Evolutionary conservation across 805 yeast species (phyloP).

Genomic region (Candida berthetii): DNA sequence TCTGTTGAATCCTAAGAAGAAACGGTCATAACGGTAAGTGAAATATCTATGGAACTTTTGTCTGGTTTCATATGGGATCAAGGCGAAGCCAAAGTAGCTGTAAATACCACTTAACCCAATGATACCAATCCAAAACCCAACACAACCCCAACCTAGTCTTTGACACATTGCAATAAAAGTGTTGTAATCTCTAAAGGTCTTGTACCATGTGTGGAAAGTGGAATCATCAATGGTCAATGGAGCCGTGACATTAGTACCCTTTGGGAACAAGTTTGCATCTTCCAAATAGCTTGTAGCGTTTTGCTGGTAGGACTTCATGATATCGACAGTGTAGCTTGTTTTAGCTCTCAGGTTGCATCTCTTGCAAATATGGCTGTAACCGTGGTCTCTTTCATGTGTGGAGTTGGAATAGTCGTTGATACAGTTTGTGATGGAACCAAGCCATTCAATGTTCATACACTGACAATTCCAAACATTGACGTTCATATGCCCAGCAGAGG

Average conservation of each 20-base stretch:
- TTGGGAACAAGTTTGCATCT: slow-evolving; percentile 16
- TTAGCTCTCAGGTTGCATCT: slow-evolving; percentile 23
- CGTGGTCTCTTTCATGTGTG: slow-evolving; percentile 22
- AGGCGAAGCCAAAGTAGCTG: slow-evolving; percentile 12
- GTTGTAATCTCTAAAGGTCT: slow-evolving; percentile 23
- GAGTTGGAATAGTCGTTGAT: slow-evolving; percentile 21
- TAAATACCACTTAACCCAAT: slow-evolving; percentile 20
- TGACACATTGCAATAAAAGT: slow-evolving; percentile 22
- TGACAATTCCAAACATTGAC: slow-evolving; percentile 22
- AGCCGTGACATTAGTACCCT: slow-evolving; percentile 14
- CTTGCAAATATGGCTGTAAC: slow-evolving; percentile 23
- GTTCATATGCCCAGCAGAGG: slow-evolving; percentile 17
- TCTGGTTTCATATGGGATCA: slow-evolving; percentile 5
- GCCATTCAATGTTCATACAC: slow-evolving; percentile 29
- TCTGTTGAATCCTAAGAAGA: slow-evolving; percentile 17
- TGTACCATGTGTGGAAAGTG: slow-evolving; percentile 21
- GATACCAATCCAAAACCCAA: slow-evolving; percentile 28
- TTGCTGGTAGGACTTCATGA: slow-evolving; percentile 18
- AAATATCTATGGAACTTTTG: slow-evolving; percentile 15
- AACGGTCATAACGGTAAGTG: slow-evolving; percentile 9
- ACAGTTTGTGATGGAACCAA: slow-evolving; percentile 31
- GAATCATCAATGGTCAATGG: slow-evolving; percentile 21
- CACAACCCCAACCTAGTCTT: slow-evolving; percentile 33
- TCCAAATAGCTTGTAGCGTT: slow-evolving; percentile 24
- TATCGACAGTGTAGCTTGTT: slow-evolving; percentile 17